Evolutionary conservation across 257 asterid genomes (phyloP).

Genomic region (Solanum chilense): DNA sequence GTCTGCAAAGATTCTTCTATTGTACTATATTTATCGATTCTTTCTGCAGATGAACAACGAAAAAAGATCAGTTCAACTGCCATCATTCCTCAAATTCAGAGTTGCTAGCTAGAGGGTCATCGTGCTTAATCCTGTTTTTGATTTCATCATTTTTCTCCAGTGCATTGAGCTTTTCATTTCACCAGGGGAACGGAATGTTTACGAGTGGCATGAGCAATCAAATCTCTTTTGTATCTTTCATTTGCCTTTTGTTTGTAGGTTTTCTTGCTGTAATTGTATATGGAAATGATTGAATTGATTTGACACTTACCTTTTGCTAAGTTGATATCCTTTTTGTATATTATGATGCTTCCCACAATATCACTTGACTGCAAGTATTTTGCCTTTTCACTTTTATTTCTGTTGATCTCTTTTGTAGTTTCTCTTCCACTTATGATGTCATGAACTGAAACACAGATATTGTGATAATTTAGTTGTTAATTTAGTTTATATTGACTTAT

Average conservation of each 20-base stretch:
- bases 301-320: not conserved
- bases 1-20: constrained; percentile 11
- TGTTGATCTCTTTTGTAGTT: not conserved
- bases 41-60: constrained; percentile 28
- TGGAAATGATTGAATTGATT: not conserved
- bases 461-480: not conserved
- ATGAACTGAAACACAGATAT: not conserved
- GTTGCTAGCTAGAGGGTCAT: constrained; percentile 9
- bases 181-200: not conserved
- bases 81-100: constrained; percentile 8
- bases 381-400: not conserved
- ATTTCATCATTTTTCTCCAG: not conserved
- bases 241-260: not conserved
- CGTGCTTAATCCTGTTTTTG: not conserved
- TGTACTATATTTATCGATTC: constrained; percentile 31
- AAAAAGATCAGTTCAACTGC: constrained; percentile 4
- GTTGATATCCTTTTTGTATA: not conserved
- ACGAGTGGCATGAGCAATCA: not conserved
- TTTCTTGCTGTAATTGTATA: not conserved
- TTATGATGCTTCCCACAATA: not conserved
- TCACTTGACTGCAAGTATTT: not conserved
- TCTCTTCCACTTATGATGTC: not conserved
- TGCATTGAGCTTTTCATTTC: not conserved
- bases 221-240: not conserved
- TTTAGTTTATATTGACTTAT: not conserved